Evolutionary conservation across 2,329 filamentous ascomycete genomes (phyloP), one percentile per base, ranked within the genome.

Genomic region (Aquanectria penicillioides): DNA sequence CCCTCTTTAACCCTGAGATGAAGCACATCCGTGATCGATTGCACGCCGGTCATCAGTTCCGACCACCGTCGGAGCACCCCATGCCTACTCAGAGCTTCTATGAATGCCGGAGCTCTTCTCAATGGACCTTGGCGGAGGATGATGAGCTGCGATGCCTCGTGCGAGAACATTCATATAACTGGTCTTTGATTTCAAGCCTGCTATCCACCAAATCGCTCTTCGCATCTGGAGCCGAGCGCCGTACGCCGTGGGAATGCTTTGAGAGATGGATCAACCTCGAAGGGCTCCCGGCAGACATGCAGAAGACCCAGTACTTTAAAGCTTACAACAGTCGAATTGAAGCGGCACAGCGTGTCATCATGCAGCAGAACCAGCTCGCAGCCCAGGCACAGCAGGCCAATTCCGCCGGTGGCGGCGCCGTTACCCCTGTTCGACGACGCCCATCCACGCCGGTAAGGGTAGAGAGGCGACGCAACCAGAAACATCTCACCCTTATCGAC

Each of bases 231-330:
- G 88, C 93, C 10, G 94, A 98, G 73, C 86, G 95, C 61, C 87
- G 95, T 43, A 98, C 94, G 3, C 93, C 94, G 0, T 99, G 95
- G 95, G 95, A 99, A 78, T 99, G 95, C 73, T 99, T 99, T 69
- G 95, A 99, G 76, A 87, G 95, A 37, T 99, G 94, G 94, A 91
- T 97, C 52, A 89, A 91, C 66, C 80, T 98, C 11, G 95, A 98
- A 77, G 93, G 94, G 1, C 81, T 97, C 31, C 94, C 95, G 5
- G 87, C 90, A 10, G 95, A 99, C 65, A 96, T 98, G 90, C 89
- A 91, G 15, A 97, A 97, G 78, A 97, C 93, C 1, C 90, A 94
- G 38, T 99, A 98, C 74, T 99, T 98, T 82, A 92, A 93, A 70
- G 78, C 85, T 2, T 89, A 89, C 71, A 87, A 86, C 63, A 78